phyloP scores from a whole-genome alignment of 73 alveolate genomes.

The Breviolum minutum region DNA sequence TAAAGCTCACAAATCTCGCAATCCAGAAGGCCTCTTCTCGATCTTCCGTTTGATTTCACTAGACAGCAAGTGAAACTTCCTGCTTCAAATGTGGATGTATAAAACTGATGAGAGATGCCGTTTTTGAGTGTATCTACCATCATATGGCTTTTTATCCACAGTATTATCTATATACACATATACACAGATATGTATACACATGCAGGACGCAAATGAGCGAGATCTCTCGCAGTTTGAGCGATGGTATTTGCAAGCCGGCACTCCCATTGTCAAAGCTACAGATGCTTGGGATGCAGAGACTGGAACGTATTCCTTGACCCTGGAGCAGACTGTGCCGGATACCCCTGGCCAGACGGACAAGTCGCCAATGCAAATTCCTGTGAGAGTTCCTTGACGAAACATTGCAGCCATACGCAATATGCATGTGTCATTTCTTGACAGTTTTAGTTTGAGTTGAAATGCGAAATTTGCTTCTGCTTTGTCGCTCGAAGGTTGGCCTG shows the following conservation, averaged over 20 bases:
- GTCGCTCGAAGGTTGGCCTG: conserved; percentile 24
- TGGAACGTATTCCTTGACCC: conserved; percentile 15
- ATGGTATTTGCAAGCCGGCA: conserved; percentile 93
- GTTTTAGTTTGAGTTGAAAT: background rate
- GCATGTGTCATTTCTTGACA: too few species aligned
- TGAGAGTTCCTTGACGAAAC: background rate
- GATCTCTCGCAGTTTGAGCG: conserved; percentile 88
- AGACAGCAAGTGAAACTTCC: too few species aligned
- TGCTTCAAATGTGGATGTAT: too few species aligned
- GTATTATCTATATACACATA: too few species aligned
- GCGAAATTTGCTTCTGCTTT: background rate
- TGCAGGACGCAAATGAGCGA: conserved; percentile 53
- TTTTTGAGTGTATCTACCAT: too few species aligned
- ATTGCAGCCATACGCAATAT: background rate
- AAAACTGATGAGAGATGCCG: too few species aligned
- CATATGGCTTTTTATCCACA: too few species aligned
- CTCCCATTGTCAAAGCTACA: conserved; percentile 49
- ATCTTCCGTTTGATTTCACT: too few species aligned
- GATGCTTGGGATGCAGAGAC: conserved; percentile 46
- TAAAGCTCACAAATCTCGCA: too few species aligned
- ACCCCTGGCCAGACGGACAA: conserved; percentile 88
- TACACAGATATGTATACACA: background rate
- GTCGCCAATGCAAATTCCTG: conserved; percentile 85
- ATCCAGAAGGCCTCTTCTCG: too few species aligned
- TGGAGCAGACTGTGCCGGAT: conserved; percentile 67